Evolutionary conservation across 2,329 filamentous ascomycete species (phyloP).

Genomic region (Alternaria incomplexa): DNA sequence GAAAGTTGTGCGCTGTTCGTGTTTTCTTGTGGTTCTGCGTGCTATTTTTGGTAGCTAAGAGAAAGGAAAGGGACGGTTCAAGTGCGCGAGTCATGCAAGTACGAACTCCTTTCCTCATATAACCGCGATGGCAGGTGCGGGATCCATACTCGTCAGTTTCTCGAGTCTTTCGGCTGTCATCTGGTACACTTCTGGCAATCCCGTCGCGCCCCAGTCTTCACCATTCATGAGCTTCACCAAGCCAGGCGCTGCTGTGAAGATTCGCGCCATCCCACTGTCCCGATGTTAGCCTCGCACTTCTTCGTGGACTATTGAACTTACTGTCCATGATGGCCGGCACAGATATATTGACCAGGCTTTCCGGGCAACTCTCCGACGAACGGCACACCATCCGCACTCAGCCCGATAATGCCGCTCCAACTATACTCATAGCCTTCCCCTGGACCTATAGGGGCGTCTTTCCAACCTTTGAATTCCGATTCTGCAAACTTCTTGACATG

Average conservation of each 20-base stretch:
- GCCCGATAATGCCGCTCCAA: slow-evolving; percentile 37
- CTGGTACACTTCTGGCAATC: slow-evolving; percentile 31
- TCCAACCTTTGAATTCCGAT: slow-evolving; percentile 34
- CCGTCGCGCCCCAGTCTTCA: slow-evolving; percentile 22
- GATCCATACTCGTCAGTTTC: slow-evolving; percentile 3
- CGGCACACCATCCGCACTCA: slow-evolving; percentile 34
- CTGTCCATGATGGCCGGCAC: slow-evolving; percentile 39
- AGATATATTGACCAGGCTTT: slow-evolving; percentile 34
- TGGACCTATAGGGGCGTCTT: slow-evolving; percentile 28
- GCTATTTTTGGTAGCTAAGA: slow-evolving; percentile 2
- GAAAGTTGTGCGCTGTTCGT: background rate
- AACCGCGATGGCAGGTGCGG: slow-evolving; percentile 7
- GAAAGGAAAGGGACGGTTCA: background rate
- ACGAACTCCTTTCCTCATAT: slow-evolving; percentile 11
- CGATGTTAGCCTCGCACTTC: background rate
- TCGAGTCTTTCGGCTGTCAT: slow-evolving; percentile 24
- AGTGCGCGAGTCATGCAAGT: background rate
- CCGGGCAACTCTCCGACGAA: slow-evolving; percentile 32
- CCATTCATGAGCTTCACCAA: slow-evolving; percentile 33
- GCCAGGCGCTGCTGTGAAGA: slow-evolving; percentile 36
- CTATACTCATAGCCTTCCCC: slow-evolving; percentile 39
- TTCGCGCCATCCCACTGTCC: slow-evolving; percentile 34
- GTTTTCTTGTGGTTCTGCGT: background rate
- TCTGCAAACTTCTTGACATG: slow-evolving; percentile 34
- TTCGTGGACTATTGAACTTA: slow-evolving; percentile 11